phyloP scores from a whole-genome alignment of 78 protist genomes.

The Trichosphaerium sp. region DNA sequence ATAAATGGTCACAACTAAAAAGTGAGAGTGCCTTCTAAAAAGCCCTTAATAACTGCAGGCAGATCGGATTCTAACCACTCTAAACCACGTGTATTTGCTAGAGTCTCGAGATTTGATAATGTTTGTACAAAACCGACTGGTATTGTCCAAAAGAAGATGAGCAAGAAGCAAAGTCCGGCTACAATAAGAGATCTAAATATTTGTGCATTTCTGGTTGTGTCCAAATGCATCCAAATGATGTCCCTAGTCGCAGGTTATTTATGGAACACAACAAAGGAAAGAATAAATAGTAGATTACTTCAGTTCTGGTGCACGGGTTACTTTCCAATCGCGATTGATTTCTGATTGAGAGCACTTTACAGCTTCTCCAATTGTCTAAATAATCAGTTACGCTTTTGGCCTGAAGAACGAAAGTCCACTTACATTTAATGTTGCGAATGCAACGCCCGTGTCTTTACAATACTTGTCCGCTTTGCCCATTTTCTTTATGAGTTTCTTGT shows the following conservation, averaged over 20 bases:
- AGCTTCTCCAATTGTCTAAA: conserved; percentile 3
- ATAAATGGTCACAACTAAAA: too few species aligned
- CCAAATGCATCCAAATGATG: conserved; percentile 26
- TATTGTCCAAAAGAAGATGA: conserved; percentile 36
- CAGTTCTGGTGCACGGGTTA: neutral
- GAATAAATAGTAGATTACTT: neutral
- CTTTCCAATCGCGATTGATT: neutral
- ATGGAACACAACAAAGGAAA: conserved; percentile 19
- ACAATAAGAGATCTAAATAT: conserved; percentile 12
- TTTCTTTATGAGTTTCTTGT: too few species aligned
- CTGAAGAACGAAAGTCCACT: too few species aligned
- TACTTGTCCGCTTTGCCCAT: too few species aligned
- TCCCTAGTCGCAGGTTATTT: conserved; percentile 10
- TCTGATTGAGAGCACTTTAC: conserved; percentile 10
- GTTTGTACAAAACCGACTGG: conserved; percentile 37
- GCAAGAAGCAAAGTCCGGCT: neutral
- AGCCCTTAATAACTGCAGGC: conserved; percentile 46
- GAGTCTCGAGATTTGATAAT: conserved; percentile 24
- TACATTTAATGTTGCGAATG: too few species aligned
- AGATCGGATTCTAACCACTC: conserved; percentile 4
- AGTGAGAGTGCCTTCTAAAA: too few species aligned
- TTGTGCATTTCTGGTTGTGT: conserved; percentile 1
- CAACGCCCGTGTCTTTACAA: too few species aligned
- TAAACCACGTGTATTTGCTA: conserved; percentile 21
- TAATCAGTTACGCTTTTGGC: too few species aligned